Conservation (phyloP, 345 rosid species). For the Melastoma malabathricum region DNA sequence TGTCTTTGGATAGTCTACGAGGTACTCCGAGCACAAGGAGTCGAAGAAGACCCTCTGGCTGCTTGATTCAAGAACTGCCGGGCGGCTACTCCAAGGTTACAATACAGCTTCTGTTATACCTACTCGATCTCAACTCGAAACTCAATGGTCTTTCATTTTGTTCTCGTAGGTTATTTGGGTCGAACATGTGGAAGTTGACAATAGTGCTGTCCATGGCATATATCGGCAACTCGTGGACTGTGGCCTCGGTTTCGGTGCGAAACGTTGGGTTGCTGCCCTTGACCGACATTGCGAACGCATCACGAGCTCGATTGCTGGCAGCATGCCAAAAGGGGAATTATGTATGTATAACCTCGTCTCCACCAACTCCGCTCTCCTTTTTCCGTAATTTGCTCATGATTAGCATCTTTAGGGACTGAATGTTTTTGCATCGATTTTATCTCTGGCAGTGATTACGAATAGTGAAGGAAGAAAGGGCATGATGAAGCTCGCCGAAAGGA, state of each 20-base stretch:
- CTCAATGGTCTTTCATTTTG: background rate
- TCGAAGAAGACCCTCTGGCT: constrained; percentile 89
- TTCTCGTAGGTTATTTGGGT: constrained; percentile 63
- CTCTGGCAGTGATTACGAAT: constrained; percentile 50
- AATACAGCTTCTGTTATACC: too few relatives aligned
- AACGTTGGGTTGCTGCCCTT: constrained; percentile 78
- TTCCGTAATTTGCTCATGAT: too few relatives aligned
- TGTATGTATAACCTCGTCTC: constrained; percentile 18
- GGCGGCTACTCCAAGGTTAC: constrained; percentile 93
- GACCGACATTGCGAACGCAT: constrained; percentile 89
- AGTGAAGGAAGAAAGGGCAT: constrained; percentile 88
- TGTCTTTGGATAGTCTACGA: constrained; percentile 61
- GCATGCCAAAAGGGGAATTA: constrained; percentile 66
- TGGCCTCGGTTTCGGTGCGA: constrained; percentile 79
- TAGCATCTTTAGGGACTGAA: too few relatives aligned
- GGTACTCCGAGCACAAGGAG: constrained; percentile 31
- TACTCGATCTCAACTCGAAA: too few relatives aligned
- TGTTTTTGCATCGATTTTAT: too few relatives aligned
- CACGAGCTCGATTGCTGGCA: constrained; percentile 71
- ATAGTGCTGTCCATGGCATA: constrained; percentile 53
- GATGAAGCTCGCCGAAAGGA: constrained; percentile 86
- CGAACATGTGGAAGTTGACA: constrained; percentile 79
- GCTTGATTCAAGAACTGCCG: constrained; percentile 76
- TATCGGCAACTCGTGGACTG: constrained; percentile 47
- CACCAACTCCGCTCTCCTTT: too few relatives aligned